Evolutionary conservation across 257 asterid genomes (phyloP).

Genomic region (Solanum tarijense): DNA sequence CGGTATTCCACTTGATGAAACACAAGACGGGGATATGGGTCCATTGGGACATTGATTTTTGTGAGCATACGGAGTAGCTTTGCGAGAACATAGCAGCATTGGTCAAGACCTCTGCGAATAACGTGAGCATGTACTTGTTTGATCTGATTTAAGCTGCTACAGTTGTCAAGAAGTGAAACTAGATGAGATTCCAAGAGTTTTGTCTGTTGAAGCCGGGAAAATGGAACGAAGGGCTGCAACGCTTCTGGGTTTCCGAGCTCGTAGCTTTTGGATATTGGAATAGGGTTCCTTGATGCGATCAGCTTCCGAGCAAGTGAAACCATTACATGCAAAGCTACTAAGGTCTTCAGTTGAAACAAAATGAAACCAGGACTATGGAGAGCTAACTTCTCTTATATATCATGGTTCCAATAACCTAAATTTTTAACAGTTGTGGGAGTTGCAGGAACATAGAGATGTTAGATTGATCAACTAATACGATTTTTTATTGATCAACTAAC

Average conservation of each 20-base stretch:
- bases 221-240: conserved; percentile 41
- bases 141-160: conserved; percentile 40
- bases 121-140: conserved; percentile 59
- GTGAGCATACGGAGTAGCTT: conserved; percentile 63
- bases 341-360: neutral
- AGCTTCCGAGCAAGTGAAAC: conserved; percentile 34
- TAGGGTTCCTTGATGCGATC: conserved; percentile 6
- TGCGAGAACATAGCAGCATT: conserved; percentile 52
- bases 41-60: conserved; percentile 31
- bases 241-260: conserved; percentile 11
- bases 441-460: neutral
- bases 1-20: conserved; percentile 47
- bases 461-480: too few species aligned
- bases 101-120: conserved; percentile 57
- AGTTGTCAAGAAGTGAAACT: conserved; percentile 40
- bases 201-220: conserved; percentile 45
- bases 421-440: neutral
- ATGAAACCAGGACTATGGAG: neutral
- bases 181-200: conserved; percentile 41
- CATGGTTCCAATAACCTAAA: neutral
- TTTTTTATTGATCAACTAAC: neutral
- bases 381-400: neutral
- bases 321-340: conserved; percentile 24
- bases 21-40: conserved; percentile 34
- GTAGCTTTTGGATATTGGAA: neutral